Base-by-base conservation (phyloP, 192 early-diverging fungal genomes). In the Entomortierella beljakovae region DNA sequence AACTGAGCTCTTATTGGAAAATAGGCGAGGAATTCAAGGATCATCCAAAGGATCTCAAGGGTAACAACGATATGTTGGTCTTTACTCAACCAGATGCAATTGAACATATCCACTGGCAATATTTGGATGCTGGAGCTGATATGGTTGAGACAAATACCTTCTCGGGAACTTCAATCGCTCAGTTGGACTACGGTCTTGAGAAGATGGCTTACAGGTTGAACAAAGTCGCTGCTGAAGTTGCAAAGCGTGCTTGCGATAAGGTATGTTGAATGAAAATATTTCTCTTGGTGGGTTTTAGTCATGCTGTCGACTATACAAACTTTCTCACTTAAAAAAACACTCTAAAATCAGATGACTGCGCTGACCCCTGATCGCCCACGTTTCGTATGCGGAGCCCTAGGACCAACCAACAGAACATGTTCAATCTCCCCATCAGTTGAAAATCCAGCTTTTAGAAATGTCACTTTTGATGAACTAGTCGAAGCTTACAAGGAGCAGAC, bases 111-210 rank as follows among this genome's bases (percentile, higher is more conserved):
- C 97, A 98, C 87, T 86, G 88, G 63, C 84, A 92, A 80, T 98
- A 98, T 82, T 83, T 98, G 32, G 88, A 93, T 38, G 94, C 97
- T 29, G 97, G 97, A 16, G 83, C 94, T 8, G 97, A 98, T 75
- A 90, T 98, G 84, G 83, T 98, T 50, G 97, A 97, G 83, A 97
- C 97, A 37, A 98, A 98, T 85, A 97, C 97, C n/a, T 98, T 98
- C 86, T 92, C 91, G 26, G 89, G 89, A 7, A 97, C 97, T 29
- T 88, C 88, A 3, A 98, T 97, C 80, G 94, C 95, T 11, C 97
- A 98, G 81, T 88, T 92, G 23, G 97, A 98, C 83, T 98, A 98
- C 65, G 87, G 81, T 35, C 88, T 94, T 76, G 94, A 97, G 77
- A 84, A 92, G 16, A 80, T 91, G 37, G 97, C 92, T 13, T 98